These are phyloP conservation scores for Fusarium anguioides DNA, from an alignment of 2,329 filamentous ascomycete genomes.

Conservation along the genomic window DNA sequence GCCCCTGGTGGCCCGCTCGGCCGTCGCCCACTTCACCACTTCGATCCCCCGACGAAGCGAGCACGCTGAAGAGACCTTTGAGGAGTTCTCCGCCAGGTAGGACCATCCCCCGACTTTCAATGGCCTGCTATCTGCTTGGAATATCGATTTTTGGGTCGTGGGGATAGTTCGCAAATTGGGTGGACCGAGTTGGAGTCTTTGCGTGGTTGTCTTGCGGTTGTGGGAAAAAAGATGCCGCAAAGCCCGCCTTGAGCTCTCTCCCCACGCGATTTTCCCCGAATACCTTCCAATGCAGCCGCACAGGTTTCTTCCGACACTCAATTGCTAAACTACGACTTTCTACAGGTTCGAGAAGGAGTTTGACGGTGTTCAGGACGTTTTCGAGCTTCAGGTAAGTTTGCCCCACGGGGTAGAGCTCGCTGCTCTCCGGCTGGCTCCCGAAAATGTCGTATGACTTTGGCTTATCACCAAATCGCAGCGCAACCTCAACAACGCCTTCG, in stretches of 20 bases:
- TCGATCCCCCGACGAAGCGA: constrained; percentile 64
- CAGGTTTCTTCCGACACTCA: constrained; percentile 34
- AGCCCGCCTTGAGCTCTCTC: constrained; percentile 35
- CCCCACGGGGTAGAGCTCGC: constrained; percentile 38
- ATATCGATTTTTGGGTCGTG: background rate
- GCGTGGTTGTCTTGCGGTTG: constrained; percentile 18
- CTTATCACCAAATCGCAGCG: constrained; percentile 61
- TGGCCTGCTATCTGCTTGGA: constrained; percentile 19
- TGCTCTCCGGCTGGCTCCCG: constrained; percentile 35
- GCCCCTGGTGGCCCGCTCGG: constrained; percentile 66
- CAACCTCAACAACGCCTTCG: constrained; percentile 99
- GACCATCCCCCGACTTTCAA: constrained; percentile 46
- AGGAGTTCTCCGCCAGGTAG: constrained; percentile 98
- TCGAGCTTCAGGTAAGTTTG: constrained; percentile 91
- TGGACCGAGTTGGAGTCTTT: background rate
- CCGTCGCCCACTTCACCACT: constrained; percentile 73
- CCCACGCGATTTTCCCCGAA: constrained; percentile 46
- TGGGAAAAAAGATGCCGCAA: constrained; percentile 45
- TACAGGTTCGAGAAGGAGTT: constrained; percentile 99
- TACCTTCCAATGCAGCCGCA: constrained; percentile 42
- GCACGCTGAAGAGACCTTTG: constrained; percentile 96
- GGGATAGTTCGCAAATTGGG: constrained; percentile 1
- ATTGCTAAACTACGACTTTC: constrained; percentile 44
- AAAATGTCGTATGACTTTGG: constrained; percentile 49
- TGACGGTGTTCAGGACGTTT: constrained; percentile 95